Evolutionary conservation across 176 grass and related monocot species (phyloP).

Genomic region (Pontederia paniculata): DNA sequence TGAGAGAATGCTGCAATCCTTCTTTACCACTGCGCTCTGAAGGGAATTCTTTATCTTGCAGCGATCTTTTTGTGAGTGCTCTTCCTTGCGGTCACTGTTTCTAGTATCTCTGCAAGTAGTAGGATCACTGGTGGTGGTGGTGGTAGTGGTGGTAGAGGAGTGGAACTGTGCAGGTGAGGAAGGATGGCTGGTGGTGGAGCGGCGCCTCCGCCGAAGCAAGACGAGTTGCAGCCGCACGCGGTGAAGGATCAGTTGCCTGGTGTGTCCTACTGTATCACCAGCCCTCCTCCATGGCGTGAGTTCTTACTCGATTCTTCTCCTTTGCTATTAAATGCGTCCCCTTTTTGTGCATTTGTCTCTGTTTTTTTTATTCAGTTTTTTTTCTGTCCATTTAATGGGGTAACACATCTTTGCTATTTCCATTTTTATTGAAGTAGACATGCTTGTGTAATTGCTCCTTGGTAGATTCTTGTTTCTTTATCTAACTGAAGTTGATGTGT

Average conservation of each 20-base stretch:
- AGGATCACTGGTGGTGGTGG: not conserved
- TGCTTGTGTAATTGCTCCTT: too few relatives aligned
- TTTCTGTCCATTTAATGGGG: too few relatives aligned
- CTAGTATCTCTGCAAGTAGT: too few relatives aligned
- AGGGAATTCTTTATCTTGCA: too few relatives aligned
- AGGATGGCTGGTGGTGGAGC: constrained; percentile 47
- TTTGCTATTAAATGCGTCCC: not conserved
- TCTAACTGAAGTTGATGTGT: too few relatives aligned
- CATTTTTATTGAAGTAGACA: not conserved
- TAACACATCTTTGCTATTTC: too few relatives aligned
- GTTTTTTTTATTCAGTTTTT: not conserved
- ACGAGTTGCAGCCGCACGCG: constrained; percentile 81
- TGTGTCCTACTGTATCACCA: constrained; percentile 84
- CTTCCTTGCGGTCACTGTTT: too few relatives aligned
- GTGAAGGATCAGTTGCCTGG: constrained; percentile 73
- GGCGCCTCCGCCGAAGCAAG: constrained; percentile 78
- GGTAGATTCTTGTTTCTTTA: too few relatives aligned
- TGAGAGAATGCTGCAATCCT: too few relatives aligned
- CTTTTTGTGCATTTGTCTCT: not conserved
- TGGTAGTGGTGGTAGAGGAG: not conserved
- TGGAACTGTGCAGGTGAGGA: not conserved
- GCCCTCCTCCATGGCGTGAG: constrained; percentile 94
- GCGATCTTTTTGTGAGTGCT: too few relatives aligned
- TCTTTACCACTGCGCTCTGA: too few relatives aligned
- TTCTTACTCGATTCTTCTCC: constrained; percentile 14